phyloP scores from a whole-genome alignment of 2,329 filamentous ascomycete genomes.

The Scedosporium apiospermum region DNA sequence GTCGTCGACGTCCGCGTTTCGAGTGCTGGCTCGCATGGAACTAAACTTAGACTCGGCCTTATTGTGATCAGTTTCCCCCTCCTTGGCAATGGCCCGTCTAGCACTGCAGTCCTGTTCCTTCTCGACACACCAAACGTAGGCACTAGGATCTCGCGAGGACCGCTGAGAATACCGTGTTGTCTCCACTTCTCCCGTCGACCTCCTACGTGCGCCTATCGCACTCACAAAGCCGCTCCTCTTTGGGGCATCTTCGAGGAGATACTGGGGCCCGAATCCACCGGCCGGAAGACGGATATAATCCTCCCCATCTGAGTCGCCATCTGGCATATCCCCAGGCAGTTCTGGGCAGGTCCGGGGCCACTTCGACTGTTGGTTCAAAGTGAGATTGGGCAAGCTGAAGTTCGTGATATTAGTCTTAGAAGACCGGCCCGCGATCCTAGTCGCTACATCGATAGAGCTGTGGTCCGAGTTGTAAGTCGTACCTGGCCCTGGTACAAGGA shows the following conservation, averaged over 20 bases:
- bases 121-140: conserved; percentile 5
- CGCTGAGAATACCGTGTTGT: neutral
- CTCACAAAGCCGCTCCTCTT: neutral
- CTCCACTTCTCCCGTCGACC: neutral
- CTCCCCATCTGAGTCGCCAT: neutral
- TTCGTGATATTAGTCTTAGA: neutral
- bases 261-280: neutral
- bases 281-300: neutral
- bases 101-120: neutral
- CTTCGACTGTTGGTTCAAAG: neutral
- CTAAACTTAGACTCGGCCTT: neutral
- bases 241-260: neutral
- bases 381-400: neutral
- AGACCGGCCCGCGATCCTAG: neutral
- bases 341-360: neutral
- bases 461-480: neutral
- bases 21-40: neutral
- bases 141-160: neutral
- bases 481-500: neutral
- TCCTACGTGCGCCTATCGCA: neutral
- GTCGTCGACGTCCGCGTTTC: neutral
- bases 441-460: neutral
- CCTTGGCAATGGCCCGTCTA: neutral
- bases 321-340: neutral
- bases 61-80: neutral